These are phyloP conservation scores for Brassica hybrid DNA, from an alignment of 441 rosid genomes.

Conservation along the genomic window DNA sequence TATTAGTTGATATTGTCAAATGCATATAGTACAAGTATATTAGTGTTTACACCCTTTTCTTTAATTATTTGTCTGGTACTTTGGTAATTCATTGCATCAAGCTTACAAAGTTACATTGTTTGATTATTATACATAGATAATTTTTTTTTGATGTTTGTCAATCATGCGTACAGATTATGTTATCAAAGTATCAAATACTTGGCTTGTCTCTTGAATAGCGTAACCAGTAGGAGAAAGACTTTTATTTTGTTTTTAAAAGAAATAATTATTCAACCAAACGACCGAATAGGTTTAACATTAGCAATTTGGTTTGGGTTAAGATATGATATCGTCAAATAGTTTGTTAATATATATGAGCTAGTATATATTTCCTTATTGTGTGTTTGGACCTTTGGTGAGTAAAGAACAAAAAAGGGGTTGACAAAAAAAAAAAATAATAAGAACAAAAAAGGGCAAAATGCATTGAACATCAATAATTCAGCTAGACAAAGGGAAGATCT, in stretches of 20 bases:
- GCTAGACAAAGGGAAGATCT: conserved; percentile 42
- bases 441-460: conserved; percentile 8
- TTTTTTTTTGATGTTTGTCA: neutral
- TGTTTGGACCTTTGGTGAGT: neutral
- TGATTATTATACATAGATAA: neutral
- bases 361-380: neutral
- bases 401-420: conserved; percentile 1
- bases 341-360: neutral
- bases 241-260: neutral
- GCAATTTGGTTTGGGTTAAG: neutral
- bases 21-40: neutral
- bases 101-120: conserved; percentile 12
- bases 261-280: conserved; percentile 9
- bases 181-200: conserved; percentile 19
- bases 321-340: neutral
- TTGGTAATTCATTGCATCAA: conserved; percentile 22
- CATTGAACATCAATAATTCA: conserved; percentile 39
- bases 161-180: conserved; percentile 3
- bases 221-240: neutral
- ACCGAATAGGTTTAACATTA: conserved; percentile 25
- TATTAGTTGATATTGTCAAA: neutral
- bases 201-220: conserved; percentile 9
- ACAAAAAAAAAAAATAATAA: too few relatives aligned
- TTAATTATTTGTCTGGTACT: conserved; percentile 5
- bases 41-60: neutral